Percentiles rank a stretch among this genome's conserved stretches.
These are phyloP conservation scores for Rhododendron molle DNA, from an alignment of 148 eudicot genomes.

Conservation along the genomic window DNA sequence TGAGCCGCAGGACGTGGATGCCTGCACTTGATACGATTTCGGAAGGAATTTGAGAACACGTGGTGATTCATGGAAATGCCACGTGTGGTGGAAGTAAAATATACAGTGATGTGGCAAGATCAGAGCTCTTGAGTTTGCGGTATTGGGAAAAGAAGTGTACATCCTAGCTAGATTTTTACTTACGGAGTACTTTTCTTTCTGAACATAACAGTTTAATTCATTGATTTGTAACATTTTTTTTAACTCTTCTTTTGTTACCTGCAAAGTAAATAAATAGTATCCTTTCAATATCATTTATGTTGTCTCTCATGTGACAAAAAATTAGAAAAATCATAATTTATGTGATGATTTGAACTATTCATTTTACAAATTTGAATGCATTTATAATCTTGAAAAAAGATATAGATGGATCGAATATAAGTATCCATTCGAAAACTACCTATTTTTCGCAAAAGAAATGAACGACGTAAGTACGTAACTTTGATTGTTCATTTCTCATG, in stretches of 20 bases:
- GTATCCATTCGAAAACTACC: no score
- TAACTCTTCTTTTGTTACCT: neutral
- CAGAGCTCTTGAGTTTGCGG: neutral
- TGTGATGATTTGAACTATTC: no score
- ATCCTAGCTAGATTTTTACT: neutral
- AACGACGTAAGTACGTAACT: no score
- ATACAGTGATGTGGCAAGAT: neutral
- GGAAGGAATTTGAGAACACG: slow-evolving; percentile 15
- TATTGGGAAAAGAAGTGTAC: neutral
- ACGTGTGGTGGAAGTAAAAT: neutral
- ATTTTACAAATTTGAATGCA: no score
- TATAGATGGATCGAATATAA: no score
- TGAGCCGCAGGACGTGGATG: slow-evolving; percentile 23
- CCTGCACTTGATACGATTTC: slow-evolving; percentile 38
- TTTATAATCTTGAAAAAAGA: no score
- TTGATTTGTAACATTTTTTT: neutral
- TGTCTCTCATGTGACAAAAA: no score
- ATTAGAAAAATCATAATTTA: no score
- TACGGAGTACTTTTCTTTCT: neutral
- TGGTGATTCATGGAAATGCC: neutral
- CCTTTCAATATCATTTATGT: no score
- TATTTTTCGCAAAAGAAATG: neutral
- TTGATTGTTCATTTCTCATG: neutral
- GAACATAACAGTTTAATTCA: neutral
- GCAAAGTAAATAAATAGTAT: no score